These are phyloP conservation scores for Populus pruinosa DNA, from an alignment of 345 rosid species.

Conservation along the genomic window DNA sequence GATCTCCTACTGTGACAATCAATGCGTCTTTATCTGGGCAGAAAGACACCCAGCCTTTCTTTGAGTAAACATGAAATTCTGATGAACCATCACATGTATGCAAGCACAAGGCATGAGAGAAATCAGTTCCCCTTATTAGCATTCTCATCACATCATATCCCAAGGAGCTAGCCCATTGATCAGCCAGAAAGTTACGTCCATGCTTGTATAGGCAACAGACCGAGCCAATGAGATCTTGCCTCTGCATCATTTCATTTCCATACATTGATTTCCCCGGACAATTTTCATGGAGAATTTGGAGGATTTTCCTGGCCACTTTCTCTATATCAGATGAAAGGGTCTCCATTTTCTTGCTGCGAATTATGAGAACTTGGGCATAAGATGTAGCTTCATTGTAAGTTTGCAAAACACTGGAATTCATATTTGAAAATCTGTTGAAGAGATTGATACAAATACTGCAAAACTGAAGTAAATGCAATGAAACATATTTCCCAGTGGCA, in stretches of 20 bases:
- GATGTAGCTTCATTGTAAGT: neutral
- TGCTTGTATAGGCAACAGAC: conserved; percentile 56
- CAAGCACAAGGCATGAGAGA: conserved; percentile 65
- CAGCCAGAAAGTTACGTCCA: conserved; percentile 14
- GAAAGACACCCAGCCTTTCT: conserved; percentile 82
- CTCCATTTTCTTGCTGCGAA: conserved; percentile 64
- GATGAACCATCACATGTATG: conserved; percentile 49
- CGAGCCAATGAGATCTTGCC: conserved; percentile 28
- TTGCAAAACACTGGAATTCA: neutral
- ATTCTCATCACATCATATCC: conserved; percentile 71
- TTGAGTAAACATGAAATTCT: conserved; percentile 82
- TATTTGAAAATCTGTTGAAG: neutral
- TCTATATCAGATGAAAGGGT: conserved; percentile 39
- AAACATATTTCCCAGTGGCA: too few relatives aligned
- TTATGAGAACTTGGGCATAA: neutral
- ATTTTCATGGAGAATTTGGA: conserved; percentile 22
- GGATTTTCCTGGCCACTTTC: conserved; percentile 46
- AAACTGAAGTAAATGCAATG: too few relatives aligned
- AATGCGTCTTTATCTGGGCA: conserved; percentile 57
- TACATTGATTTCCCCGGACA: neutral
- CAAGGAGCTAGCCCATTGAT: conserved; percentile 22
- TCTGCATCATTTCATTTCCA: conserved; percentile 7
- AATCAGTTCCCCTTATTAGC: conserved; percentile 68
- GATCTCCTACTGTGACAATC: conserved; percentile 71
- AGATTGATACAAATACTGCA: too few relatives aligned